Evolutionary conservation across 257 asterid species (phyloP).

Genomic region (Striga asiatica): DNA sequence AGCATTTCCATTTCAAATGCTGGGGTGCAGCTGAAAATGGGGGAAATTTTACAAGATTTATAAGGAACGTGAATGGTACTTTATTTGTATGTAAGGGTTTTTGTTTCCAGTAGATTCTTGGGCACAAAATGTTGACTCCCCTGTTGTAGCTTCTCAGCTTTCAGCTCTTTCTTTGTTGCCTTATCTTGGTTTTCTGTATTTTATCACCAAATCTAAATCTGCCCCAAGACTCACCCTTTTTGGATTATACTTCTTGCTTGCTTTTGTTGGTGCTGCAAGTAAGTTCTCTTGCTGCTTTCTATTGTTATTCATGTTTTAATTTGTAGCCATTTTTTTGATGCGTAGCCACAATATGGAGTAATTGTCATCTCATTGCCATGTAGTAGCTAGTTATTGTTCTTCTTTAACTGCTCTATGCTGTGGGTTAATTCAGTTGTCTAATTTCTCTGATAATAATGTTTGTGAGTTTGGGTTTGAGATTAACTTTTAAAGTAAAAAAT

Average conservation of each 20-base stretch:
- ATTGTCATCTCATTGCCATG: too few relatives aligned
- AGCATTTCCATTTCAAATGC: constrained; percentile 16
- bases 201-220: constrained; percentile 73
- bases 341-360: too few relatives aligned
- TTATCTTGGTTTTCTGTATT: constrained; percentile 76
- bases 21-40: constrained; percentile 15
- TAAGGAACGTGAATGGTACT: not conserved
- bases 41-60: constrained; percentile 9
- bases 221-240: constrained; percentile 90
- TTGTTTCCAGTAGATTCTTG: constrained; percentile 65
- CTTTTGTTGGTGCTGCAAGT: constrained; percentile 89
- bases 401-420: too few relatives aligned
- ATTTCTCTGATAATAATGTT: too few relatives aligned
- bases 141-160: constrained; percentile 78
- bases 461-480: too few relatives aligned
- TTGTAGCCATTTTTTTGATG: too few relatives aligned
- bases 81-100: constrained; percentile 24
- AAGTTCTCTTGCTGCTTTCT: constrained; percentile 25
- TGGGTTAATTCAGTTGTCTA: too few relatives aligned
- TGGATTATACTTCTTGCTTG: constrained; percentile 91
- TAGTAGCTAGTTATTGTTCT: too few relatives aligned
- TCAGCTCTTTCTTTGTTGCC: constrained; percentile 84
- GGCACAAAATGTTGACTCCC: constrained; percentile 74
- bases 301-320: not conserved
- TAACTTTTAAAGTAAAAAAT: too few relatives aligned